Conservation (phyloP, 75 land plant genomes). For the Gnetum montanum region DNA sequence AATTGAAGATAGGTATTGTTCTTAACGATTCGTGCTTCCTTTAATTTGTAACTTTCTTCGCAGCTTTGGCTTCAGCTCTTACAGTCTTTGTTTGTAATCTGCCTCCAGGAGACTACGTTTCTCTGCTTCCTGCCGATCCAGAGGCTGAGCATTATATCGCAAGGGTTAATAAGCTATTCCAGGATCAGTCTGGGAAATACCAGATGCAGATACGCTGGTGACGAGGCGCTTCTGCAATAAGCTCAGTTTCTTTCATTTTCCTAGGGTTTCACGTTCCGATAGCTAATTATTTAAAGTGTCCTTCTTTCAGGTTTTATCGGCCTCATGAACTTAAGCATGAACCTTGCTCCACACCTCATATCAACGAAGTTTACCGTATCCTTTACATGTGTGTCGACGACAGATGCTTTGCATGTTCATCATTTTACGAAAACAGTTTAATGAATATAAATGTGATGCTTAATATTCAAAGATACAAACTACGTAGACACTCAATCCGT, state of each 20-base stretch:
- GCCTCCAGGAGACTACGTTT: not conserved
- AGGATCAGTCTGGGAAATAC: not conserved
- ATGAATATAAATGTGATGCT: not conserved
- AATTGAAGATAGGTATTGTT: no score
- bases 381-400: not conserved
- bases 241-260: not conserved
- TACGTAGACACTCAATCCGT: not conserved
- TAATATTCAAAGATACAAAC: not conserved
- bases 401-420: not conserved
- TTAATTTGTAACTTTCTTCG: no score
- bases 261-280: not conserved
- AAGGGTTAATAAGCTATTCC: not conserved
- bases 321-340: not conserved
- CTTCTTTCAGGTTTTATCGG: conserved; percentile 5
- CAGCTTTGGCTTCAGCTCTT: no score
- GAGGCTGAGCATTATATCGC: not conserved
- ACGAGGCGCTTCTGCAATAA: no score
- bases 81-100: not conserved
- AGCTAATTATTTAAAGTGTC: not conserved
- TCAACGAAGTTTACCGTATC: conserved; percentile 5
- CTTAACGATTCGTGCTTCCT: no score
- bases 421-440: not conserved
- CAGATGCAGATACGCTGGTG: conserved; percentile 5
- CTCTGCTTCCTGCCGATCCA: conserved; percentile 1
- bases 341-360: not conserved